Percentiles rank a stretch among this genome's conserved stretches.
Conservation (phyloP, 2,329 filamentous ascomycete genomes). For the Beauveria rudraprayagi region DNA sequence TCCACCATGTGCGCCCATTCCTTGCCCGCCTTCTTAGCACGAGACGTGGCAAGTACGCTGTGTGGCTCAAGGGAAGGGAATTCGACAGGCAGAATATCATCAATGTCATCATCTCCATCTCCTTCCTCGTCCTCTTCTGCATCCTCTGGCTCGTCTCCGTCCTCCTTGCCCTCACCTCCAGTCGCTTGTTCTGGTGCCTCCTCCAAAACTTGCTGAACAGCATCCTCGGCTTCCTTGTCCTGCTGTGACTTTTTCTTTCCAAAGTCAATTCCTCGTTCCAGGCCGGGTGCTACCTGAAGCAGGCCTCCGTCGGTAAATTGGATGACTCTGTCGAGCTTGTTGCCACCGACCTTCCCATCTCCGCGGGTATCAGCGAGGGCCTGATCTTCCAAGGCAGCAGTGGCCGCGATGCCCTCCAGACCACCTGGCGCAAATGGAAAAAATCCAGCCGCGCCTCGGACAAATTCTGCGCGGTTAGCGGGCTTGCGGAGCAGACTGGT, state of each 20-base stretch:
- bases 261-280: slow-evolving; percentile 70
- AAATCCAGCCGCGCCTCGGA: slow-evolving; percentile 85
- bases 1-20: slow-evolving; percentile 99
- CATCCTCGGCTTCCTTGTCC: slow-evolving; percentile 56
- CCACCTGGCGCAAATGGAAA: slow-evolving; percentile 92
- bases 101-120: slow-evolving; percentile 56
- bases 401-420: slow-evolving; percentile 75
- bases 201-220: slow-evolving; percentile 57
- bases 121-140: slow-evolving; percentile 22
- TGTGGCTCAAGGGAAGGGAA: slow-evolving; percentile 86
- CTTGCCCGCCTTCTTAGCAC: slow-evolving; percentile 63
- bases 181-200: slow-evolving; percentile 38
- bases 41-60: slow-evolving; percentile 63
- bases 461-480: slow-evolving; percentile 79
- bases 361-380: slow-evolving; percentile 44
- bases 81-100: slow-evolving; percentile 81
- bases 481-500: slow-evolving; percentile 84
- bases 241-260: slow-evolving; percentile 47
- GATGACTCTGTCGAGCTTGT: slow-evolving; percentile 75
- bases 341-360: slow-evolving; percentile 36
- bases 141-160: slow-evolving; percentile 22
- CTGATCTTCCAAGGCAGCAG: slow-evolving; percentile 76
- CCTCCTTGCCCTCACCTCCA: slow-evolving; percentile 23
- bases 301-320: slow-evolving; percentile 72
- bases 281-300: slow-evolving; percentile 73